Base-by-base conservation (phyloP, 1,139 yeast species). In the Schizosaccharomyces versatilis region DNA sequence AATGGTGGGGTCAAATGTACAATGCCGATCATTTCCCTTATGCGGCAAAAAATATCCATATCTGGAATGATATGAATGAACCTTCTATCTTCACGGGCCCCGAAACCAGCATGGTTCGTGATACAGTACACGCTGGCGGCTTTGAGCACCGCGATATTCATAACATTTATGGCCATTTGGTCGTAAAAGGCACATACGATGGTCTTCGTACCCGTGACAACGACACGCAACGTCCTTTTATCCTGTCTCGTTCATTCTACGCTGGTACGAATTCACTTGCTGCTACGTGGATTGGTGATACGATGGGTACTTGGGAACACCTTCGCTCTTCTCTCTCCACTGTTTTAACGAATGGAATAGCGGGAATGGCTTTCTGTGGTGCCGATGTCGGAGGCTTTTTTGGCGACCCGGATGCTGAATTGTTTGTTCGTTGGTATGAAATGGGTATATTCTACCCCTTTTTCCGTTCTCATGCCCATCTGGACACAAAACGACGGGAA, bases 31-130 rank as follows among this genome's bases (percentile, higher is more conserved):
- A 57, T 52, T 60, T 57, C 41, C 56, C 79, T 60, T 79, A 80
- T 0, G 69, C 73, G 41, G 71, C 78, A 36, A 61, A 64, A 6
- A 90, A 90, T 63, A 66, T 86, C 55, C 82, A 81, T 63, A 70
- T 93, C 38, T 90, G 99, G 99, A 93, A 90, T 66, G 98, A 93
- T 66, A 90, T 90, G 99, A 85, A 84, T 67, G 99, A 90, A 67
- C 97, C 97, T 0, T 84, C 96, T 0, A 82, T 90, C 2, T 93
- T 90, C 66, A 78, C 81, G 62, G 98, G 97, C 0, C 95, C 97
- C 1, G 99, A 90, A 66, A 85, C 95, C 0, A 71, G 94, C 0
- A 78, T 90, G 48, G 94, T 93, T 49, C 82, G 81, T 63, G 94
- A 86, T 66, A 70, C 76, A 49, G 62, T 88, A 36, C 96, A 88